Base-by-base conservation (phyloP, 139 green algal genomes). In the Desmodesmus armatus region DNA sequence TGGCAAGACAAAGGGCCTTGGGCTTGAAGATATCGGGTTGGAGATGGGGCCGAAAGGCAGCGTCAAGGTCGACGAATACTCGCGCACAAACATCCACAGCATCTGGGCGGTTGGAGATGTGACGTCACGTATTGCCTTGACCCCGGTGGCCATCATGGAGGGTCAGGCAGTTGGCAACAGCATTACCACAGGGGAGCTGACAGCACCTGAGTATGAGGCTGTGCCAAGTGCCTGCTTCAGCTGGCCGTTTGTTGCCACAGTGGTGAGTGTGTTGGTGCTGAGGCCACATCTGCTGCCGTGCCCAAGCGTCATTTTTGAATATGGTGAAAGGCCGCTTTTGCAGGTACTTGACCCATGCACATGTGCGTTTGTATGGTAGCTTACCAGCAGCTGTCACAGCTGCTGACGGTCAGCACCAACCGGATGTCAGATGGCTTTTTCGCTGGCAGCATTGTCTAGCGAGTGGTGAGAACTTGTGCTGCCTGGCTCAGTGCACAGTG, bases 91-190 rank as follows among this genome's bases (percentile, higher is more conserved):
- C 71, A 90, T 96, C 29, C 85, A 84, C 13, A 91, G 83, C 87
- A 96, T 99, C 75, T 99, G 91, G 87, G 96, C 96, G 13, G 88
- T 99, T 3, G 96, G 96, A 33, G 96, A 99, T 89, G 94, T 98
- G 23, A 99, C 96, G 23, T 91, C 96, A 86, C 88, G 96, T 39
- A 92, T 99, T 77, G 93, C 95, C 44, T 90, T 99, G 4, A 99
- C 96, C 0, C 82, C 96, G 0, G 96, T 98, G 19, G 96, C 96
- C 19, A 92, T 98, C 7, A 99, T 99, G 96, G 94, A 98, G 96
- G 78, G 78, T 25, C 62, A 84, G 94, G 94, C 96, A 0, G 93
- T 99, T 62, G 91, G 88, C 29, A 90, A 92, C 31, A 97, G 92
- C 9, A 84, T 92, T 5, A 97, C 98, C 83, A 92, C 91, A 4